Conservation (phyloP, 257 asterid species). For the Plantago ovata region DNA sequence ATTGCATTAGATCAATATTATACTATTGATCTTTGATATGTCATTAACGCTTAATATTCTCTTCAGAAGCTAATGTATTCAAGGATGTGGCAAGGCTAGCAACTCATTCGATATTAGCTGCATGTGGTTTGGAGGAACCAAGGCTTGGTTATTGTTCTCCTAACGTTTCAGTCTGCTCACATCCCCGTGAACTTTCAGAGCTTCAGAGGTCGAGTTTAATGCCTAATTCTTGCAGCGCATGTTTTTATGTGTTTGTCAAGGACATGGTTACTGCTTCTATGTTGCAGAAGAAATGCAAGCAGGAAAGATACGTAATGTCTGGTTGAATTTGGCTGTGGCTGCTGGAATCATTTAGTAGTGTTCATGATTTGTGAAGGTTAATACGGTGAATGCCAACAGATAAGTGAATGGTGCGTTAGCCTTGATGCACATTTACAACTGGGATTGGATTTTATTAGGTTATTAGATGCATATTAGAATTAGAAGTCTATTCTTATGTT, state of each 20-base stretch:
- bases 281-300: conserved; percentile 27
- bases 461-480: no score
- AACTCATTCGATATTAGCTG: conserved; percentile 62
- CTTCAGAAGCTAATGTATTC: conserved; percentile 45
- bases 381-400: not conserved
- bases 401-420: no score
- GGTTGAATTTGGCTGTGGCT: not conserved
- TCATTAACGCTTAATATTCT: not conserved
- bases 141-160: conserved; percentile 28
- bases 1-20: not conserved
- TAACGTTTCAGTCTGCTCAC: conserved; percentile 42
- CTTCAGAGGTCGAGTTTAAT: conserved; percentile 44
- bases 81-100: conserved; percentile 68
- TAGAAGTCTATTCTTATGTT: no score
- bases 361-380: not conserved
- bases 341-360: not conserved
- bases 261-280: conserved; percentile 41
- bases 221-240: conserved; percentile 63
- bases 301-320: not conserved
- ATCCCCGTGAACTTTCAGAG: conserved; percentile 27
- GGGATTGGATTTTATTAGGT: no score
- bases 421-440: no score
- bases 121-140: conserved; percentile 58
- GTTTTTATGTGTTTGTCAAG: conserved; percentile 59
- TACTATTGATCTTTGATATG: not conserved